Evolutionary conservation across 1,139 yeast species (phyloP), one percentile per base, ranked within the genome.

Genomic region (Geotrichum phurueaensis): DNA sequence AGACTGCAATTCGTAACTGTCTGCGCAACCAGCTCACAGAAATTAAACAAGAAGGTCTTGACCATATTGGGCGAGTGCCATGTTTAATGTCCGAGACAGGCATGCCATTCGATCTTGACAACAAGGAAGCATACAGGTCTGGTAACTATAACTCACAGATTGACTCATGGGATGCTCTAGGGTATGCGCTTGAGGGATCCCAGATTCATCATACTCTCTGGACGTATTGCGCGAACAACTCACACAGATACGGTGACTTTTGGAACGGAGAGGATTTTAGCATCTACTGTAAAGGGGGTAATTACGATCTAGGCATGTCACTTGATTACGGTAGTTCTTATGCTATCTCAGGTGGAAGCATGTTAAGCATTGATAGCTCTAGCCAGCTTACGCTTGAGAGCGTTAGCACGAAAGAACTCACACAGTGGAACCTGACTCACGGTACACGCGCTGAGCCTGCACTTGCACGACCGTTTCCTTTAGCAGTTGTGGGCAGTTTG

Each of bases 181-280:
- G 86, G 25, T 82, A 77, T 68, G 97, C 96, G 0, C 76, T 92
- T 53, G 98, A 92, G 70, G 85, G 85, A 0, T 80, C 84, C 64
- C 81, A 82, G 59, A 74, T 90, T 70, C 83, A 87, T 52, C 92
- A 86, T 71, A 86, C 96, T 1, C 82, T 84, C 67, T 92, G 98
- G 98, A 85, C 90, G 65, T 92, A 92, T 70, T 81, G 89, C 48
- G 80, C 87, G 13, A 75, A 78, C 55, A 92, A 91, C 71, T 76
- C 83, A 51, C 96, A 91, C 72, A 75, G 81, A 68, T 83, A 87
- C 85, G 98, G 98, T 0, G 98, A 92, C 72, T 73, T 81, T 51
- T 92, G 97, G 96, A 92, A 92, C 69, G 85, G 90, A 66, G 98
- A 92, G 70, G 98, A 92, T 72, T 85, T 92, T 68, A 88, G 96